These are phyloP conservation scores for Naumovozyma castellii DNA, from an alignment of 805 yeast species.

Conservation along the genomic window DNA sequence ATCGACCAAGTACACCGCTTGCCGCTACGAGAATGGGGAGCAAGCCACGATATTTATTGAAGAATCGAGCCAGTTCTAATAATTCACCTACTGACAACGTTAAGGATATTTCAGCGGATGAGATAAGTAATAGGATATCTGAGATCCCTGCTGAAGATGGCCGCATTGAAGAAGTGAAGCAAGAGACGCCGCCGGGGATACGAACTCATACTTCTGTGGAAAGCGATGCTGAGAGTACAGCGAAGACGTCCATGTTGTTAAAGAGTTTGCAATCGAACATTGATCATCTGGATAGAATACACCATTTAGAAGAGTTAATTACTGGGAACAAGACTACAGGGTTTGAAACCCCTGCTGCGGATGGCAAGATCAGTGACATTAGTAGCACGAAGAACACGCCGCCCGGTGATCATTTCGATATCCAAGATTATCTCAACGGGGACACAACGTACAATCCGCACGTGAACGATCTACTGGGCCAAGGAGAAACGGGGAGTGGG, in stretches of 20 bases:
- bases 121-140: constrained; percentile 12
- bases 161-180: constrained; percentile 4
- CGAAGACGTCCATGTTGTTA: background rate
- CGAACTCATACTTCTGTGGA: no score
- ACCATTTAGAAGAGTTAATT: constrained; percentile 1
- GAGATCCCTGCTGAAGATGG: constrained; percentile 22
- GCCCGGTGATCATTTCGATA: constrained; percentile 2
- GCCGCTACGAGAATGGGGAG: background rate
- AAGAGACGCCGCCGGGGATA: no score
- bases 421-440: constrained; percentile 11
- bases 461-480: background rate
- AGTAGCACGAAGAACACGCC: background rate
- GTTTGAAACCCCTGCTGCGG: no score
- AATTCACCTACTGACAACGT: constrained; percentile 1
- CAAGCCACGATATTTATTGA: constrained; percentile 15
- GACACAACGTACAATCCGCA: background rate
- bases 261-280: background rate
- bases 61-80: constrained; percentile 17
- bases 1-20: background rate
- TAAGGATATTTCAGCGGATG: background rate
- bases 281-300: background rate
- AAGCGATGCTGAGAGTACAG: no score
- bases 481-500: background rate
- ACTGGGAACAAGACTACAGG: background rate
- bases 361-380: background rate